phyloP scores from a whole-genome alignment of 345 rosid genomes.

The Kernera saxatilis region DNA sequence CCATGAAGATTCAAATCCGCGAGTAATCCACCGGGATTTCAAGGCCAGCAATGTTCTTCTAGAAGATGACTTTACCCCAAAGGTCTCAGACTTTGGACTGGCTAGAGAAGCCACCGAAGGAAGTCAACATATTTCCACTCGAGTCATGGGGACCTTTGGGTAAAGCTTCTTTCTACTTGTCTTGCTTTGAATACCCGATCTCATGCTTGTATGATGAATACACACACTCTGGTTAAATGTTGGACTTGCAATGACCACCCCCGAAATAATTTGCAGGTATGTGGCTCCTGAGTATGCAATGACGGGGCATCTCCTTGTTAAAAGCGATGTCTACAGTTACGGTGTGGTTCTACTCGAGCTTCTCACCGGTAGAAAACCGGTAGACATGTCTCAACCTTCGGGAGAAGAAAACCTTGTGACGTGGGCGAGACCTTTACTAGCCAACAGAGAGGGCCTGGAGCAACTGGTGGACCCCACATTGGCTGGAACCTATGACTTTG shows the following conservation, averaged over 20 bases:
- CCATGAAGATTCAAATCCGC: conserved; percentile 98
- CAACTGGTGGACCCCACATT: conserved; percentile 78
- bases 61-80: conserved; percentile 89
- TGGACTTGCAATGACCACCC: not conserved
- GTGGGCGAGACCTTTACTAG: conserved; percentile 91
- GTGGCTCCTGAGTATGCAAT: conserved; percentile 99
- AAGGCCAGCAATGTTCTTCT: conserved; percentile 94
- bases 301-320: conserved; percentile 98
- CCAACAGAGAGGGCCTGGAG: conserved; percentile 78
- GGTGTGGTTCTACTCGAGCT: conserved; percentile 99
- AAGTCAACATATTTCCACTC: conserved; percentile 89
- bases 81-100: conserved; percentile 97
- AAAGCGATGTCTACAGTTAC: conserved; percentile 97
- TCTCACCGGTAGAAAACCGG: conserved; percentile 92
- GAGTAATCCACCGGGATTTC: conserved; percentile 96
- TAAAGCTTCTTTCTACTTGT: conserved; percentile 25
- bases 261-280: conserved; percentile 48
- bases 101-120: conserved; percentile 99
- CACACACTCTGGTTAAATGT: not conserved
- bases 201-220: conserved; percentile 4
- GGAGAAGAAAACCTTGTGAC: conserved; percentile 98
- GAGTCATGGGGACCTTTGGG: conserved; percentile 99
- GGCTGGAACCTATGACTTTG: conserved; percentile 71
- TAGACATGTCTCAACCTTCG: conserved; percentile 95
- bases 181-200: not conserved